phyloP scores from a whole-genome alignment of 345 rosid genomes.

The Syzygium aqueum region DNA sequence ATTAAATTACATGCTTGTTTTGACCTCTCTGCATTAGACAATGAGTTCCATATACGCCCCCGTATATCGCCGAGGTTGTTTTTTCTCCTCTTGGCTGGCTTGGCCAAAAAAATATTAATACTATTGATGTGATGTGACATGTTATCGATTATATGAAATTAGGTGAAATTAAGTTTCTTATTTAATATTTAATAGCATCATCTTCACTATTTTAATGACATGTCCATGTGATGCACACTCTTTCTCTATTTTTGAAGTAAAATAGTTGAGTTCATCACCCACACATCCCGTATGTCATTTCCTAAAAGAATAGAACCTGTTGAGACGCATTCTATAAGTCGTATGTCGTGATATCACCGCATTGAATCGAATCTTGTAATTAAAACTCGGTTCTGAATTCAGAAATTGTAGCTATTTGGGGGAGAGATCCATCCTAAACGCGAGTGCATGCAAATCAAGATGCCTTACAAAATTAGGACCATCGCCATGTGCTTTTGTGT shows the following conservation, averaged over 20 bases:
- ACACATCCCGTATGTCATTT: accelerated
- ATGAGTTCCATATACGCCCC: background rate
- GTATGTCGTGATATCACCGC: background rate
- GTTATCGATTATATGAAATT: background rate
- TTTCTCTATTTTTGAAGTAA: background rate
- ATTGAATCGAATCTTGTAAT: background rate
- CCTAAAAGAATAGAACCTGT: background rate
- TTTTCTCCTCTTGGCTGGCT: background rate
- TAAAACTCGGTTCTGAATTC: background rate
- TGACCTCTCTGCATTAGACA: background rate
- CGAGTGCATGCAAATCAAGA: background rate
- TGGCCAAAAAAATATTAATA: accelerated
- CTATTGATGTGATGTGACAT: background rate
- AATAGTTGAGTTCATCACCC: background rate
- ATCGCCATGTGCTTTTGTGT: background rate
- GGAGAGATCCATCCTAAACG: background rate
- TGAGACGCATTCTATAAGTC: background rate
- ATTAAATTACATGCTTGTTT: background rate
- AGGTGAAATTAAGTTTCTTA: background rate
- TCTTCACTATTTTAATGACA: background rate
- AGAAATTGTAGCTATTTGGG: background rate
- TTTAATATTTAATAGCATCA: background rate
- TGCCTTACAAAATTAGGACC: background rate
- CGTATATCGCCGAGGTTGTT: background rate
- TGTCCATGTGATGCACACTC: background rate